Evolutionary conservation across 1,139 yeast genomes (phyloP).

Genomic region (Saccharomyces hybrid): DNA sequence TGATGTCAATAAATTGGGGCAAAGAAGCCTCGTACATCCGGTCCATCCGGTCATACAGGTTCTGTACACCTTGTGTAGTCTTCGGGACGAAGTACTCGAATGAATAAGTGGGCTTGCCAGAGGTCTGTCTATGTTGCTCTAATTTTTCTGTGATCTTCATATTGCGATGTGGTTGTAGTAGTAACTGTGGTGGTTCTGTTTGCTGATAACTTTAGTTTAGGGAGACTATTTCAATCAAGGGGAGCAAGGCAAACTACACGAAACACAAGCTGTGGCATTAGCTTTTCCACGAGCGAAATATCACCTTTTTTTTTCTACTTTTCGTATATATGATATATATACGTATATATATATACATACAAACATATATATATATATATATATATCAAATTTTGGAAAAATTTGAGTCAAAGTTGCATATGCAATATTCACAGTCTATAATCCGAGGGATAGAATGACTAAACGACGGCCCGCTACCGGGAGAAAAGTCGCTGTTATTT

Average conservation of each 20-base stretch:
- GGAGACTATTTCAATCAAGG: neutral
- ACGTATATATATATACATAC: neutral
- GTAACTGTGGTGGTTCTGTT: neutral
- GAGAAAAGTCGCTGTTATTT: neutral
- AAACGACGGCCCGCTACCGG: slow-evolving; percentile 1
- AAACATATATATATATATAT: neutral
- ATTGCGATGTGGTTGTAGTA: neutral
- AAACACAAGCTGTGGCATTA: neutral
- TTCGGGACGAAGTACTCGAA: slow-evolving; percentile 98
- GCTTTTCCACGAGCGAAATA: neutral
- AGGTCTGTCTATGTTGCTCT: slow-evolving; percentile 26
- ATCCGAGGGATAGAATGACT: neutral
- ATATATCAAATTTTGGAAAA: neutral
- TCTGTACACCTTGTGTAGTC: slow-evolving; percentile 94
- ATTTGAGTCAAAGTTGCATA: neutral
- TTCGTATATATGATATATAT: neutral
- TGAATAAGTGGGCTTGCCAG: slow-evolving; percentile 62
- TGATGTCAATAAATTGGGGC: slow-evolving; percentile 88
- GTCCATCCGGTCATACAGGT: slow-evolving; percentile 93
- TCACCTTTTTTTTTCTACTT: neutral
- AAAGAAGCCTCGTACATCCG: slow-evolving; percentile 82
- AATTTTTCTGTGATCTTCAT: slow-evolving; percentile 38
- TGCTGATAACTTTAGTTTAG: neutral
- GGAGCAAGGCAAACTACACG: neutral
- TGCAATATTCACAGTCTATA: neutral